Base-by-base conservation (phyloP, 129 eudicot species). In the Arctium minus region DNA sequence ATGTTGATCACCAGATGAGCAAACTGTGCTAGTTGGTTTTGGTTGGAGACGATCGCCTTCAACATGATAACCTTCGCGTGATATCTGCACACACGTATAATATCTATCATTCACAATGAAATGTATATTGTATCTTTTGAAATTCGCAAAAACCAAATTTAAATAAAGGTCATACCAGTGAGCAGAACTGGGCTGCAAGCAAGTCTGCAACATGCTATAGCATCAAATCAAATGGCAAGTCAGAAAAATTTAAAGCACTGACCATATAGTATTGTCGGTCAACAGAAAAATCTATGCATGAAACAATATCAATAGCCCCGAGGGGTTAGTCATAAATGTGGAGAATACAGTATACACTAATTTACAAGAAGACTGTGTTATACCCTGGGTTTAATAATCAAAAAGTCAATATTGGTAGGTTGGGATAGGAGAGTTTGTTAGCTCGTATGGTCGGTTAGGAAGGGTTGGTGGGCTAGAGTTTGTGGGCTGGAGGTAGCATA, bases 121-220 rank as follows among this genome's bases (percentile, higher is more conserved):
- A 64, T 44, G 65, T 11, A 11, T 76, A 35, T 36, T 31, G 32
- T 18, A 73, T 31, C 3, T 31, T 33, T 76, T 68, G 10, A 78
- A 32, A 67, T 81, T 11, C 5, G 13, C 17, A 7, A 39, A 56
- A 29, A 30, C 8, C 12, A 53, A 77, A 30, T 46, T 56, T 22
- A 22, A 22, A 22, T 31, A 8, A 53, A 65, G 70, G 22, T 62
- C 88, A n/a, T 90, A 96, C 99, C 97, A 88, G 88, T 17, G 88
- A 83, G 79, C 86, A 81, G 73, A 88, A 87, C 88, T 96, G 98
- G 39, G 89, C 89, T 37, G 97, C 99, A 53, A 96, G 94, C 83
- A 93, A 87, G 88, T 96, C 99, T 3, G 99, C 99, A 81, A 73
- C 82, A 84, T 93, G 97, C 99, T 96, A 97, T 81, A 60, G 70